Evolutionary conservation across 2,329 filamentous ascomycete genomes (phyloP), one percentile per base, ranked within the genome.

Genomic region (Metarhizium sp.): DNA sequence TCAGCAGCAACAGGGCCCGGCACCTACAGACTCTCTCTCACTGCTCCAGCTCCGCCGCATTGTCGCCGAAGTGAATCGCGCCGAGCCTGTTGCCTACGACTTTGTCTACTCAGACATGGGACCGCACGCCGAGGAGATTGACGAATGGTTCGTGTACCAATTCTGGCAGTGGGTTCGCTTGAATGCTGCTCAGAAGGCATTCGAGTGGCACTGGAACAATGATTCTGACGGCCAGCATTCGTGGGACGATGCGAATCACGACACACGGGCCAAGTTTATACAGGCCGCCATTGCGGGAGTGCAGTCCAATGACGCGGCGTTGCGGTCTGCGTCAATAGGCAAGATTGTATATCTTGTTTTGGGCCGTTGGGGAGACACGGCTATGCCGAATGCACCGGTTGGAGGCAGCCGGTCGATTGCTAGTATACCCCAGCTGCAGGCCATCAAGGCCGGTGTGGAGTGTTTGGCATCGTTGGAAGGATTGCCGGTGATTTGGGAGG

Each of bases 111-210:
- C 80, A 30, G 88, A 92, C 69, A 80, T 81, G 55, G 85, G 86
- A 25, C 75, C 83, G 0, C 86, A 95, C 63, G 84, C 88, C 18
- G 90, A 94, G 60, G 94, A 99, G 75, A 78, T 99, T 50, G 90
- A 97, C 67, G 94, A 99, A 73, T 99, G 94, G 94, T 99, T 99
- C 71, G 85, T 87, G 53, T 96, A 97, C 71, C 87, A 88, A 63
- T 85, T 90, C 59, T 88, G 88, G 71, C 92, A 97, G 67, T 88
- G 89, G 73, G 80, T 86, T 50, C 86, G 92, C 64, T 76, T 96
- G 51, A 80, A 88, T 53, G 82, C 85, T 53, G 86, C 88, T 20
- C 88, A 89, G 65, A 78, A 83, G 42, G 84, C 86, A 2, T 97
- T 95, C 66, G 82, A 91, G 60, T 81, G 83, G 67, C 81, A 86